A percentile compares a stretch with the other conserved stretches of the same genome.
Conservation (phyloP, 2,329 filamentous ascomycete genomes). For the Coniochaeta ligniaria region DNA sequence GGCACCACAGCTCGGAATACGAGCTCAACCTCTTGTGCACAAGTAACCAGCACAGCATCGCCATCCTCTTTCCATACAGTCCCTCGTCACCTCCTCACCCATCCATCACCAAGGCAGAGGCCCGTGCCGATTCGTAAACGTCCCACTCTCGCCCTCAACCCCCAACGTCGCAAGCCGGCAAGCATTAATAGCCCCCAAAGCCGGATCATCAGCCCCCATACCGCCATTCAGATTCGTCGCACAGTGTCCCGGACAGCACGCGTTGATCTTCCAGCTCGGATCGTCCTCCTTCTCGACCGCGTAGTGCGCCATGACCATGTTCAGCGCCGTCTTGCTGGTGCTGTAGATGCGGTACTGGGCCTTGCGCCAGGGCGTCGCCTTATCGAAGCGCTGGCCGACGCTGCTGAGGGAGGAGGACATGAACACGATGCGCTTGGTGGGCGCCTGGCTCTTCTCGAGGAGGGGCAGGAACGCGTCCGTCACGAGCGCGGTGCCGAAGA, state of each 20-base stretch:
- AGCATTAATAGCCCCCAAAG: neutral
- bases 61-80: neutral
- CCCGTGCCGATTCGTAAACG: neutral
- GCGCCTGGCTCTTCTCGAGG: constrained; percentile 14
- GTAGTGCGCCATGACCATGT: constrained; percentile 29
- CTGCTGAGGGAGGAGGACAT: constrained; percentile 28
- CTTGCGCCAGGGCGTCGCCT: constrained; percentile 4
- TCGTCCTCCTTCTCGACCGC: constrained; percentile 21
- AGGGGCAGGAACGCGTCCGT: constrained; percentile 22
- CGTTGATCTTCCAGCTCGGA: constrained; percentile 15
- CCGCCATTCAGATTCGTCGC: constrained; percentile 16
- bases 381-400: constrained; percentile 18
- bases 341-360: constrained; percentile 27
- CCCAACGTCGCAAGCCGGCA: neutral
- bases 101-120: neutral
- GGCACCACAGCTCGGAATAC: neutral
- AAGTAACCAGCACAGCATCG: too few relatives aligned
- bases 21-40: neutral
- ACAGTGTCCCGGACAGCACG: constrained; percentile 27
- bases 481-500: constrained; percentile 20
- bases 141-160: neutral
- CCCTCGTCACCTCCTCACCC: too few relatives aligned
- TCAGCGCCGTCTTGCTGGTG: constrained; percentile 34
- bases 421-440: constrained; percentile 26
- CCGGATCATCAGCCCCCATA: neutral